Evolutionary conservation across 2,329 filamentous ascomycete species (phyloP), one percentile per base, ranked within the genome.

Genomic region (Nemania sp.): DNA sequence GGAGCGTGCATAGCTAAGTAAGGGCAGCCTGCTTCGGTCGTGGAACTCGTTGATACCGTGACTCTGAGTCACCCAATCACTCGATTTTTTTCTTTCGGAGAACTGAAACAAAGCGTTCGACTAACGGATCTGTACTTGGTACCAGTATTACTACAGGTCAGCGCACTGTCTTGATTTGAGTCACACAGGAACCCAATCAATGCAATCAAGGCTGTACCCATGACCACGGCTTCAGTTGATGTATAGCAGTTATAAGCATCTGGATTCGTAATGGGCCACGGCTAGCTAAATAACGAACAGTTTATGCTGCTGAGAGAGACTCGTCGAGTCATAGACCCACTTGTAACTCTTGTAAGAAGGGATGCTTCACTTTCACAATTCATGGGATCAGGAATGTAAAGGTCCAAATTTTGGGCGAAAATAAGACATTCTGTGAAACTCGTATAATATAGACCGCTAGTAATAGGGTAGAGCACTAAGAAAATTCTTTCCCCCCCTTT

Each of bases 1-100:
- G 41, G 41, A 45, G n/a, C 22, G 15, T 51, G 22, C 24, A 51
- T 8, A 15, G 13, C 22, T 24, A 4, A 20, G 22, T 24, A 27
- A 51, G 24, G 24, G 43, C 11, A 24, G n/a, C n/a, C 43, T 47
- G 43, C 43, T 24, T 47, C 20, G n/a, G 20, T 22, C 24, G 43
- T 47, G 43, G 24, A 24, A 47, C 43, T 22, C n/a, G 41, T 45
- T n/a, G 20, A 11, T 47, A 24, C n/a, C 11, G 11, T 11, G n/a
- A 26, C 15, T 26, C 8, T 27, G 47, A 51, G n/a, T 51, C 47
- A 51, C 24, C 47, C 47, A 51, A 51, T 51, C 47, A 51, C 24
- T 7, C 13, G 3, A 8, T 24, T 49, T 49, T 24, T 11, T 11
- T 20, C 45, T 10, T 10, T 51, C 15, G 7, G 41, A 45, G 7